A percentile compares a stretch with the other conserved stretches of the same genome.
Conservation (phyloP, 2,329 filamentous ascomycete genomes). For the Fusarium setosum region DNA sequence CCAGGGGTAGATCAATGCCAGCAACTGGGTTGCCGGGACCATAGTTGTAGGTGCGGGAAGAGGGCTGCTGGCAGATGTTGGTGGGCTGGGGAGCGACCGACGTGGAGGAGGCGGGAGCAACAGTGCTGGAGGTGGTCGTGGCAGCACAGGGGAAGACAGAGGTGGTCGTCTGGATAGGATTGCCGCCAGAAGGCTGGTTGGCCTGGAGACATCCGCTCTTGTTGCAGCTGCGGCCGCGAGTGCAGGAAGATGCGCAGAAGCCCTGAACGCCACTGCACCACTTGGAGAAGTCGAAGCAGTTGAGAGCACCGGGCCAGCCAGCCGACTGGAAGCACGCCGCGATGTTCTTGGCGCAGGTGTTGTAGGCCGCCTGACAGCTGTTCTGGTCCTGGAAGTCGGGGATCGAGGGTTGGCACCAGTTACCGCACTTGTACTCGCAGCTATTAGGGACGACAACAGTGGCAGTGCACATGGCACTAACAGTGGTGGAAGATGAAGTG, state of each 20-base stretch:
- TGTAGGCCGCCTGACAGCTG: constrained; percentile 55
- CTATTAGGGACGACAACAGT: constrained; percentile 57
- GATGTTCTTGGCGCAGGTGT: constrained; percentile 59
- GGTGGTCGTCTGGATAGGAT: constrained; percentile 49
- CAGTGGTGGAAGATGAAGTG: constrained; percentile 47
- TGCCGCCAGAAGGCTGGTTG: constrained; percentile 53
- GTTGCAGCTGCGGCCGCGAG: constrained; percentile 46
- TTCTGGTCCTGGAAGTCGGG: constrained; percentile 58
- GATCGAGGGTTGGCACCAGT: constrained; percentile 63
- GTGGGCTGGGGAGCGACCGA: constrained; percentile 59
- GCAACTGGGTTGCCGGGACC: constrained; percentile 70
- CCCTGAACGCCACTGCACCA: constrained; percentile 61
- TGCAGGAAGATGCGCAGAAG: constrained; percentile 57
- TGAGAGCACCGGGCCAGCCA: constrained; percentile 59
- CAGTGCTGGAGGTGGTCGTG: constrained; percentile 44
- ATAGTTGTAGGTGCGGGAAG: constrained; percentile 71
- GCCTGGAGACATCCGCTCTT: constrained; percentile 58
- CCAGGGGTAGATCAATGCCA: constrained; percentile 61
- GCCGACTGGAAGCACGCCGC: constrained; percentile 63
- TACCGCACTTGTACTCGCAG: constrained; percentile 66
- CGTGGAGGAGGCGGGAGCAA: constrained; percentile 45
- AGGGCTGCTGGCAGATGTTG: constrained; percentile 65
- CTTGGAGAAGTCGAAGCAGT: constrained; percentile 61
- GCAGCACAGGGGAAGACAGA: constrained; percentile 48
- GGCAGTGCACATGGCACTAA: constrained; percentile 58